Evolutionary conservation across 2,329 filamentous ascomycete genomes (phyloP).

Genomic region (Aspergillus nomiae): DNA sequence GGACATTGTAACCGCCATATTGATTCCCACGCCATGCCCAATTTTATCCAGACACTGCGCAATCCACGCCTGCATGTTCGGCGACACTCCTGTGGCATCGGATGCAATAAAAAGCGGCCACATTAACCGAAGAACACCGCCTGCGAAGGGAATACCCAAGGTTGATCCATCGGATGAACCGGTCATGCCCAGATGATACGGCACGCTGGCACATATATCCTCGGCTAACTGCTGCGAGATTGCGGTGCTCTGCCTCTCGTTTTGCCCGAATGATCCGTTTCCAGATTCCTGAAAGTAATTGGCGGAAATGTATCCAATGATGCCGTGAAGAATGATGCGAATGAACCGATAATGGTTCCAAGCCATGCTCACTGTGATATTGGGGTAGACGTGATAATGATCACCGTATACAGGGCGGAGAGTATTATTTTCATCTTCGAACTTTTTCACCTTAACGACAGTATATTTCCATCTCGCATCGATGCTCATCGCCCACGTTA

Average conservation of each 20-base stretch:
- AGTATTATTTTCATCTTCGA: neutral
- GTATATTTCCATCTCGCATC: constrained; percentile 15
- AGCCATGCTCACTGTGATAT: constrained; percentile 17
- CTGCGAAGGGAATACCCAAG: constrained; percentile 6
- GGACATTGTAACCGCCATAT: neutral
- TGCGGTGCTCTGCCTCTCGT: constrained; percentile 1
- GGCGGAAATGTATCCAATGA: constrained; percentile 8
- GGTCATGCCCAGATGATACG: constrained; percentile 14
- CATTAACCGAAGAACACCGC: constrained; percentile 12
- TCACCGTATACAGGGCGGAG: constrained; percentile 11
- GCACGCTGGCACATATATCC: constrained; percentile 23
- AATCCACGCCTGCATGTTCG: constrained; percentile 3
- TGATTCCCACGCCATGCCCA: neutral
- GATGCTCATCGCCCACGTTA: constrained; percentile 16
- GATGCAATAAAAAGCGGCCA: constrained; percentile 25
- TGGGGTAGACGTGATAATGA: constrained; percentile 23
- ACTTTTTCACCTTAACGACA: constrained; percentile 4
- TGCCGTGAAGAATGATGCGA: constrained; percentile 21
- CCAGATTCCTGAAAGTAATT: neutral
- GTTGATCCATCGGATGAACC: constrained; percentile 1
- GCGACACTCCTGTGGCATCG: neutral
- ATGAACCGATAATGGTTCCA: constrained; percentile 28
- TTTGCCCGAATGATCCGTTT: constrained; percentile 1
- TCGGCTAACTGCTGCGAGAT: constrained; percentile 13
- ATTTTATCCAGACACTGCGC: constrained; percentile 11